These are phyloP conservation scores for Sugiyamaella novakii DNA, from an alignment of 1,139 yeast genomes.

Conservation along the genomic window DNA sequence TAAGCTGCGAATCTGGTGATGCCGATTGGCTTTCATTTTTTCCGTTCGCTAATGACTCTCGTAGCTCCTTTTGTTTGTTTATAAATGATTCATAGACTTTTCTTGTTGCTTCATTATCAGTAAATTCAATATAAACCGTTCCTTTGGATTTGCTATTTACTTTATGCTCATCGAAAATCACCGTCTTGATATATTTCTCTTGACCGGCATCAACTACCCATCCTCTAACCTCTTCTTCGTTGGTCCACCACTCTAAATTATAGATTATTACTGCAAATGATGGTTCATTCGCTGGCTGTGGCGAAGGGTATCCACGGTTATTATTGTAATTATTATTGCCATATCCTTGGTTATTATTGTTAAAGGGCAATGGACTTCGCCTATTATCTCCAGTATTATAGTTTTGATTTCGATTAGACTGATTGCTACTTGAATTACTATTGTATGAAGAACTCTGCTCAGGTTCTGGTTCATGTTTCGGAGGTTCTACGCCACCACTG, in stretches of 20 bases:
- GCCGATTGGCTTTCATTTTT: background rate
- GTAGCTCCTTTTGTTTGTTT: constrained; percentile 1
- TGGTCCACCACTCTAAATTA: constrained; percentile 41
- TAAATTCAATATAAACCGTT: constrained; percentile 30
- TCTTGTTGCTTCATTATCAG: constrained; percentile 24
- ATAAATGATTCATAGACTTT: constrained; percentile 15
- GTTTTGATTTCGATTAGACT: background rate
- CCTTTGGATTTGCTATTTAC: constrained; percentile 42
- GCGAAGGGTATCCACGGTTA: constrained; percentile 4
- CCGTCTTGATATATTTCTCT: constrained; percentile 32
- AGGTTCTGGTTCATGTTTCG: background rate
- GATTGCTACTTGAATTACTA: constrained; percentile 1
- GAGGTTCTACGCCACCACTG: constrained; percentile 14
- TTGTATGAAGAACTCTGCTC: background rate
- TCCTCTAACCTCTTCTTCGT: constrained; percentile 41
- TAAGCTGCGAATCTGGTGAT: background rate
- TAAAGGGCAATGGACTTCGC: constrained; percentile 8
- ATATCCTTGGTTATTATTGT: background rate
- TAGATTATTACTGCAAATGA: constrained; percentile 26
- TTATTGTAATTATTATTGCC: background rate
- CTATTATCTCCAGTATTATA: background rate
- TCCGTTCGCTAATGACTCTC: background rate
- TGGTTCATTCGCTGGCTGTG: constrained; percentile 8
- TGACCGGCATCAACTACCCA: constrained; percentile 35
- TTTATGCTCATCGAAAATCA: constrained; percentile 40